Percentiles rank a stretch among this genome's conserved stretches.
Conservation (phyloP, 345 rosid species). For the Durio zibethinus region DNA sequence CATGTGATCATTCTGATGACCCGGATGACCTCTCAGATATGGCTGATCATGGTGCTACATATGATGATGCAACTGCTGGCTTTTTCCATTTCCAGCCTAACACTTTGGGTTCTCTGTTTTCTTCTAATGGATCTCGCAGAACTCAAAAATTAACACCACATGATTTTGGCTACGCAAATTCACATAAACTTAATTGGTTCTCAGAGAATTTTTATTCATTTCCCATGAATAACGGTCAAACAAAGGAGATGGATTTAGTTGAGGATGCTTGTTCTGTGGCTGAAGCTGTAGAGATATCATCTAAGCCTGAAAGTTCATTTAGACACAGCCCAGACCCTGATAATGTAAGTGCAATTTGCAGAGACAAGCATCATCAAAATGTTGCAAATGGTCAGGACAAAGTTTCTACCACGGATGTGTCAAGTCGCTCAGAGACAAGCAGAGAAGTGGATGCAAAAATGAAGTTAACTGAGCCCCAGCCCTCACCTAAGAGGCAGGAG, state of each 20-base stretch:
- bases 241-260: slow-evolving; percentile 35
- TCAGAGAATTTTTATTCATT: slow-evolving; percentile 37
- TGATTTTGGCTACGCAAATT: slow-evolving; percentile 29
- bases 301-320: slow-evolving; percentile 48
- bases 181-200: slow-evolving; percentile 38
- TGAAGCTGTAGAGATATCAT: slow-evolving; percentile 37
- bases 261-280: slow-evolving; percentile 57
- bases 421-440: slow-evolving; percentile 34
- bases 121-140: slow-evolving; percentile 52
- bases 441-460: slow-evolving; percentile 26
- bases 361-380: slow-evolving; percentile 17
- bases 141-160: slow-evolving; percentile 33
- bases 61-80: slow-evolving; percentile 66
- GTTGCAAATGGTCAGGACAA: slow-evolving; percentile 15
- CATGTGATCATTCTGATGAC: slow-evolving; percentile 61
- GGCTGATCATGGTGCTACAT: slow-evolving; percentile 48
- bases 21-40: slow-evolving; percentile 74
- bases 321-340: slow-evolving; percentile 38
- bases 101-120: slow-evolving; percentile 55
- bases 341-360: slow-evolving; percentile 22
- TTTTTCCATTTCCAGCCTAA: slow-evolving; percentile 77
- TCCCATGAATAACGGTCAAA: slow-evolving; percentile 33
- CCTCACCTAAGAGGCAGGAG: slow-evolving; percentile 36
- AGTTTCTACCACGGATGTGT: slow-evolving; percentile 15
- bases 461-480: slow-evolving; percentile 31